Evolutionary conservation across 768 basidiomycete genomes (phyloP), one percentile per base, ranked within the genome.

Genomic region (Leccinum incarnatum): DNA sequence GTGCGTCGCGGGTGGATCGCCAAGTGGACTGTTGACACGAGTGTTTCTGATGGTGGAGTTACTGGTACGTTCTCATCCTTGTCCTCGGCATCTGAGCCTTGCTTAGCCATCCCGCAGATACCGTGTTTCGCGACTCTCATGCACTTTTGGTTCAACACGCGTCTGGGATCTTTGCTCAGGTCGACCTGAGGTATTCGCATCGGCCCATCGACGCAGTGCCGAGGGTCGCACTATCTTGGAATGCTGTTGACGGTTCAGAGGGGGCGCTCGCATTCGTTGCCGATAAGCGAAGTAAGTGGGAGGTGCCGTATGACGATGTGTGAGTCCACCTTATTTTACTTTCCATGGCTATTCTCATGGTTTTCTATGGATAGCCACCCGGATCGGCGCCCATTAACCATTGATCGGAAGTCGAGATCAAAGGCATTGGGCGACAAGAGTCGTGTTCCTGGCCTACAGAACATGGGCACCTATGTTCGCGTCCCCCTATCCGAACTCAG

Each of bases 301-400:
- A 92, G 64, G 69, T 87, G 2, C 92, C 92, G 2, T 93, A 89
- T 59, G 92, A 94, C 62, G 92, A 94, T 65, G 65, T 87, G 91
- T 91, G 65, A 54, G 85, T 74, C 15, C 12, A n/a, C 15, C 11
- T 30, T 19, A 7, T 46, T 11, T 58, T 25, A 40, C 21, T 36
- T 17, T 34, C 25, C 3, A 14, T 40, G n/a, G 40, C n/a, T 8
- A 17, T 19, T 3, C 21, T 65, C 54, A 62, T 46, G 29, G 15
- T 6, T 12, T 49, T 53, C n/a, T n/a, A 40, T 48, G 36, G 37
- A 36, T 54, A 84, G 81, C 55, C 69, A 69, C 54, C 79, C 79
- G 5, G 73, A 74, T 25, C 63, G 62, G 27, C 63, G 67, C 4
- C 55, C 58, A 49, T 55, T 66, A 36, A 49, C 59, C 51, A 59